phyloP scores from a whole-genome alignment of 2,329 filamentous ascomycete species.

The Alternaria ethzedia region DNA sequence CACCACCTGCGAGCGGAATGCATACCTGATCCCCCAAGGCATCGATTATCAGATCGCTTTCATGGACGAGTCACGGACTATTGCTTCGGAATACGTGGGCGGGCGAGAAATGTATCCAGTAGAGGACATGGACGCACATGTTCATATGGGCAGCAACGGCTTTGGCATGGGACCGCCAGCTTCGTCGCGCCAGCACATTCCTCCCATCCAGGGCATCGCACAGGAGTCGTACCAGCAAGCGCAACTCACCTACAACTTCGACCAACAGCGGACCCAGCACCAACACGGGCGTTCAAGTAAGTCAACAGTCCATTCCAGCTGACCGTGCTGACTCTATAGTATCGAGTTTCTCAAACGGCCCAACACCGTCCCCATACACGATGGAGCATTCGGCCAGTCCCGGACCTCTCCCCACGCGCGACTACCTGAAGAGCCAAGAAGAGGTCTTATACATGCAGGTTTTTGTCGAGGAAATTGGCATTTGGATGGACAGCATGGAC shows the following conservation, averaged over 20 bases:
- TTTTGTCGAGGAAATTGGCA: slow-evolving; percentile 86
- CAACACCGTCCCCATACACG: slow-evolving; percentile 31
- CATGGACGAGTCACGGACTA: slow-evolving; percentile 84
- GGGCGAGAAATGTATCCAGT: slow-evolving; percentile 75
- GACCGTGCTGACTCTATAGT: slow-evolving; percentile 21
- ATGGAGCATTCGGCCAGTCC: slow-evolving; percentile 34
- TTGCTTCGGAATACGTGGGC: slow-evolving; percentile 88
- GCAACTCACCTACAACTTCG: slow-evolving; percentile 50
- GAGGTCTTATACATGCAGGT: slow-evolving; percentile 90
- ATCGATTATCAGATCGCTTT: slow-evolving; percentile 77
- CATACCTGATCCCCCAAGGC: slow-evolving; percentile 54
- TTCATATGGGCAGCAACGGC: slow-evolving; percentile 31
- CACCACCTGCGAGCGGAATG: slow-evolving; percentile 71
- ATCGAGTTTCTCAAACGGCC: slow-evolving; percentile 32
- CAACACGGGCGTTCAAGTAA: slow-evolving; percentile 32
- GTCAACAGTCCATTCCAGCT: background rate
- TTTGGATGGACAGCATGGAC: slow-evolving; percentile 96
- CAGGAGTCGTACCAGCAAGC: slow-evolving; percentile 55
- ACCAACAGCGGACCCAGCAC: slow-evolving; percentile 36
- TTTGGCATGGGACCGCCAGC: slow-evolving; percentile 37
- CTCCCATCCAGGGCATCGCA: slow-evolving; percentile 58
- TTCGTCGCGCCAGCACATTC: slow-evolving; percentile 57
- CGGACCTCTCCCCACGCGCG: slow-evolving; percentile 50
- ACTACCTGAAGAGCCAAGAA: slow-evolving; percentile 75
- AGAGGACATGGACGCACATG: slow-evolving; percentile 43